phyloP scores from a whole-genome alignment of 495 filamentous ascomycete genomes.

The Aspergillus wentii region DNA sequence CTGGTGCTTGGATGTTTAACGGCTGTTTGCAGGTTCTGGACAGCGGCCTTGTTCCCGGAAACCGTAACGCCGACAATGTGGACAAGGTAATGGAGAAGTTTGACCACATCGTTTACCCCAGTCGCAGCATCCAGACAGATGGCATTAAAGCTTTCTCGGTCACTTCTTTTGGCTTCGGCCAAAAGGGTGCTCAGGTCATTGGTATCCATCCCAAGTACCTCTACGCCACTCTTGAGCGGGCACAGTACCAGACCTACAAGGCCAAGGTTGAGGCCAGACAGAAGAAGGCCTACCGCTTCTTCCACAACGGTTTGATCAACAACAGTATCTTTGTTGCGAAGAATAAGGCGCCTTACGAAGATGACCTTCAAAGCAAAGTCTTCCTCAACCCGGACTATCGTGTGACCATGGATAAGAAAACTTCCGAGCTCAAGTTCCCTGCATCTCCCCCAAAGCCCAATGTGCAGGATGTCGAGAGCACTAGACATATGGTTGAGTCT shows the following conservation, averaged over 20 bases:
- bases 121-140: conserved; percentile 91
- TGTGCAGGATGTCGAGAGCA: conserved; percentile 52
- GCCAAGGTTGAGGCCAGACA: conserved; percentile 85
- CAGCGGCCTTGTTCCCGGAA: conserved; percentile 88
- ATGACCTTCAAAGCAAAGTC: conserved; percentile 76
- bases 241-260: conserved; percentile 77
- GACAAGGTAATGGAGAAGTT: conserved; percentile 95
- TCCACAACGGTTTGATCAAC: conserved; percentile 95
- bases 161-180: conserved; percentile 98
- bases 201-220: conserved; percentile 96
- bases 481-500: conserved; percentile 72
- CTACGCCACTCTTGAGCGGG: conserved; percentile 86
- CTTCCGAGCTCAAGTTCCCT: conserved; percentile 68
- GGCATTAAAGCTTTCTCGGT: conserved; percentile 97
- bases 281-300: conserved; percentile 97
- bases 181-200: conserved; percentile 96
- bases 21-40: conserved; percentile 93
- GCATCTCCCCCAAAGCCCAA: conserved; percentile 54
- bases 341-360: conserved; percentile 80
- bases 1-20: conserved; percentile 99
- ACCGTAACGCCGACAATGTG: conserved; percentile 97
- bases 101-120: conserved; percentile 96
- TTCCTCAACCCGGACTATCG: conserved; percentile 95
- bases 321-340: conserved; percentile 97
- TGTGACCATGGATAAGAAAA: conserved; percentile 79